phyloP scores from a whole-genome alignment of 805 yeast species.

The Sugiyamaella boreocaroliniensis region DNA sequence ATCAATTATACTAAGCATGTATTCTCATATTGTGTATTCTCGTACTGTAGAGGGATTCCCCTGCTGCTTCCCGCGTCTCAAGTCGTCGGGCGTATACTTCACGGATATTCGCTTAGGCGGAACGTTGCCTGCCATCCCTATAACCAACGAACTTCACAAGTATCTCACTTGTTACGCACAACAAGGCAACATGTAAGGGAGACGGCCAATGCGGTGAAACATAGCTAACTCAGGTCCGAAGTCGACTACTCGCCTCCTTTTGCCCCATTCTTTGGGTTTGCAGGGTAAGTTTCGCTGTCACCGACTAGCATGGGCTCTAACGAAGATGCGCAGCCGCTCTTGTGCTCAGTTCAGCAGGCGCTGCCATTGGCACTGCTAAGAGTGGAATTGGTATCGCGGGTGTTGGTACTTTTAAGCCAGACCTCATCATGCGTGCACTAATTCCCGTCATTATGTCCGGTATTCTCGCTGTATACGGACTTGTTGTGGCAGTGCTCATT shows the following conservation, averaged over 20 bases:
- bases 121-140: too few relatives aligned
- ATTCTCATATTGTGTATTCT: too few relatives aligned
- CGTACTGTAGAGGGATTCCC: too few relatives aligned
- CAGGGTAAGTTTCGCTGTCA: constrained; percentile 51
- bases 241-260: constrained; percentile 70
- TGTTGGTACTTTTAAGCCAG: constrained; percentile 96
- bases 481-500: constrained; percentile 91
- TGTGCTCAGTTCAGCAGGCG: constrained; percentile 91
- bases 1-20: too few relatives aligned
- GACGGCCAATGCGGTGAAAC: not conserved
- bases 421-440: constrained; percentile 80
- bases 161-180: not conserved
- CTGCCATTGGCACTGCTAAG: constrained; percentile 97
- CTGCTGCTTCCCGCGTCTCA: too few relatives aligned
- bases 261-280: constrained; percentile 97
- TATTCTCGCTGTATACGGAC: constrained; percentile 92
- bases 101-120: too few relatives aligned
- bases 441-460: constrained; percentile 99
- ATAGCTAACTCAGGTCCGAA: constrained; percentile 29
- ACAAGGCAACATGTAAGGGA: not conserved
- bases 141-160: too few relatives aligned
- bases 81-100: too few relatives aligned
- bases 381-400: constrained; percentile 98
- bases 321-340: constrained; percentile 76
- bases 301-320: too few relatives aligned